Conservation (phyloP, 768 basidiomycete species). For the Serendipita vermifera region DNA sequence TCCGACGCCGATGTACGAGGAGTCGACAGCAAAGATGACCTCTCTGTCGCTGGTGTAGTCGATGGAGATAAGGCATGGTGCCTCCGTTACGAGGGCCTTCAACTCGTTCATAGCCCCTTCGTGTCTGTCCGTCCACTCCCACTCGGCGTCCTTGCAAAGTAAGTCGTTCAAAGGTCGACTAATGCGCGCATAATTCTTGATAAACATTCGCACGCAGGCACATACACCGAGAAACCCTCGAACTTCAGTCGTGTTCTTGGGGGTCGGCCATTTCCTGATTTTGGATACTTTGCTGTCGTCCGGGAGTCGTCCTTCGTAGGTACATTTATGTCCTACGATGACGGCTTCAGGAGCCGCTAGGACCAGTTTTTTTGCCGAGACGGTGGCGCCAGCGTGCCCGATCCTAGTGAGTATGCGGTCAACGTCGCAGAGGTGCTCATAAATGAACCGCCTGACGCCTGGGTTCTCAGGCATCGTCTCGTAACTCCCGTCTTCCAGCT, state of each 20-base stretch:
- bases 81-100: conserved; percentile 19
- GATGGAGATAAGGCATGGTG: conserved; percentile 24
- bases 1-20: conserved; percentile 25
- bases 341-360: conserved; percentile 21
- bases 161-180: conserved; percentile 20
- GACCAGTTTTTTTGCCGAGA: conserved; percentile 26
- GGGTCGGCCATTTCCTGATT: conserved; percentile 22
- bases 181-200: conserved; percentile 20
- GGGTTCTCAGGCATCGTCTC: conserved; percentile 29
- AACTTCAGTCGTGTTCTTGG: conserved; percentile 17
- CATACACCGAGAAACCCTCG: conserved; percentile 24
- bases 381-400: conserved; percentile 27
- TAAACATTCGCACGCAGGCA: conserved; percentile 22
- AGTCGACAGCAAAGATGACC: conserved; percentile 29
- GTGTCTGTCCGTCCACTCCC: conserved; percentile 22
- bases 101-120: conserved; percentile 22
- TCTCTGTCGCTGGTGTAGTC: conserved; percentile 22
- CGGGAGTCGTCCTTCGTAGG: conserved; percentile 23
- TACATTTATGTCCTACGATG: conserved; percentile 30
- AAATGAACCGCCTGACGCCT: conserved; percentile 28
- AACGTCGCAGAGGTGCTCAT: conserved; percentile 28
- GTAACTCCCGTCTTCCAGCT: no score
- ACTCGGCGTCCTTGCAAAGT: conserved; percentile 21
- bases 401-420: conserved; percentile 29
- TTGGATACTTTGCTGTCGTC: conserved; percentile 21